phyloP scores from a whole-genome alignment of 352 stramenopile species.

The Phytophthora podocarpi region DNA sequence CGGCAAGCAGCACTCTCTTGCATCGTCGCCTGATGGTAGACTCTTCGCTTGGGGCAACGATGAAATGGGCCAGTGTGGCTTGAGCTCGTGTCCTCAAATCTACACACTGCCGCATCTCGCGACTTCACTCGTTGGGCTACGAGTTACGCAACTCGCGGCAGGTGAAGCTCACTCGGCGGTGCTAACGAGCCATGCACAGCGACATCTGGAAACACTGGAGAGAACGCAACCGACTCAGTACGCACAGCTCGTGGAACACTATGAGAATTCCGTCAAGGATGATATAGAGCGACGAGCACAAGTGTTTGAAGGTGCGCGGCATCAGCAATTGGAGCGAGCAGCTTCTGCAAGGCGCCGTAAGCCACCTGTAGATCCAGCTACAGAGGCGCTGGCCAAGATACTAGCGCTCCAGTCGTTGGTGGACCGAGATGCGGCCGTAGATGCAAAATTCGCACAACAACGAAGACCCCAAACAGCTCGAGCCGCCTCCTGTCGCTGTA shows the following conservation, averaged over 20 bases:
- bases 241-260: conserved; percentile 42
- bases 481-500: background rate
- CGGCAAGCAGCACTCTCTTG: conserved; percentile 64
- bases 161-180: conserved; percentile 61
- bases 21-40: conserved; percentile 47
- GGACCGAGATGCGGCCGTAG: conserved; percentile 27
- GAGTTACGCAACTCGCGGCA: conserved; percentile 55
- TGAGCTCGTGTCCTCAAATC: conserved; percentile 70
- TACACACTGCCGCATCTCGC: conserved; percentile 81
- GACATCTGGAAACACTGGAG: conserved; percentile 53
- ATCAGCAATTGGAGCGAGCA: conserved; percentile 33
- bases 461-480: conserved; percentile 24
- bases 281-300: conserved; percentile 36
- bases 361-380: conserved; percentile 39
- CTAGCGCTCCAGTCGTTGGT: conserved; percentile 33
- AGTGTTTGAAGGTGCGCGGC: conserved; percentile 40
- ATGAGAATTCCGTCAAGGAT: conserved; percentile 44
- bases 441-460: background rate
- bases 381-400: conserved; percentile 27
- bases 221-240: conserved; percentile 52
- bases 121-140: conserved; percentile 56
- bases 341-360: conserved; percentile 38
- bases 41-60: conserved; percentile 78
- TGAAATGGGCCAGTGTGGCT: conserved; percentile 74
- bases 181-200: conserved; percentile 42